Conservation (phyloP, 2,329 filamentous ascomycete species). For the Aureobasidium melanogenum region DNA sequence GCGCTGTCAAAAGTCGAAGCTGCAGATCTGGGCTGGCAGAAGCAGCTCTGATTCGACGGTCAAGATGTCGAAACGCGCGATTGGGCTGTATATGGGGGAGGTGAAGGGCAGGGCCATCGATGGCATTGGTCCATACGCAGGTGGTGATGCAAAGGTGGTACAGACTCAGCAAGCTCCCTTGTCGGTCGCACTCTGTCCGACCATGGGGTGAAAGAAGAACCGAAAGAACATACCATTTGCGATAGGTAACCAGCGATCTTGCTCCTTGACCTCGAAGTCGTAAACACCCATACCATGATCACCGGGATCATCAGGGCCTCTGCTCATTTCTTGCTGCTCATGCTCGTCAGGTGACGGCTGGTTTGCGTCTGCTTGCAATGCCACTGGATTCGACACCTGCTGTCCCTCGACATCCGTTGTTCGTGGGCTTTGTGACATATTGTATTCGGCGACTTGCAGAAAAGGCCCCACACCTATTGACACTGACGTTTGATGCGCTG, state of each 20-base stretch:
- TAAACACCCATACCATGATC: constrained; percentile 60
- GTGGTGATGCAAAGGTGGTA: constrained; percentile 22
- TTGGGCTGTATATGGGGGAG: constrained; percentile 30
- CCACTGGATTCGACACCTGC: constrained; percentile 9
- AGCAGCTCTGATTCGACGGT: constrained; percentile 37
- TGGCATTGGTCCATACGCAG: constrained; percentile 23
- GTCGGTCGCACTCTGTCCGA: neutral
- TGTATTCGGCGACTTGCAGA: constrained; percentile 60
- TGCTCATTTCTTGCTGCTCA: constrained; percentile 53
- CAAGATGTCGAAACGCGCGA: constrained; percentile 39
- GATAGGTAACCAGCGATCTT: constrained; percentile 98
- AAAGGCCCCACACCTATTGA: neutral
- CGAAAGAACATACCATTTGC: constrained; percentile 83
- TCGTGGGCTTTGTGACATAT: constrained; percentile 87
- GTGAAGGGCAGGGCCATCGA: constrained; percentile 19
- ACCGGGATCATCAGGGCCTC: constrained; percentile 19
- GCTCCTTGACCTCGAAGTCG: constrained; percentile 99
- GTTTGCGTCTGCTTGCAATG: constrained; percentile 8
- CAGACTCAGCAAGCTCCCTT: constrained; percentile 16
- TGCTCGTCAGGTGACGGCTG: constrained; percentile 52
- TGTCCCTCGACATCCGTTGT: constrained; percentile 74
- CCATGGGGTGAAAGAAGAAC: neutral
- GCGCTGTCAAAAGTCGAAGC: constrained; percentile 23
- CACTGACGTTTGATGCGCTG: constrained; percentile 19
- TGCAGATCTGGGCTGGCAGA: constrained; percentile 26